Evolutionary conservation across 164 flowering plant species (phyloP).

Genomic region (Aristolochia contorta): DNA sequence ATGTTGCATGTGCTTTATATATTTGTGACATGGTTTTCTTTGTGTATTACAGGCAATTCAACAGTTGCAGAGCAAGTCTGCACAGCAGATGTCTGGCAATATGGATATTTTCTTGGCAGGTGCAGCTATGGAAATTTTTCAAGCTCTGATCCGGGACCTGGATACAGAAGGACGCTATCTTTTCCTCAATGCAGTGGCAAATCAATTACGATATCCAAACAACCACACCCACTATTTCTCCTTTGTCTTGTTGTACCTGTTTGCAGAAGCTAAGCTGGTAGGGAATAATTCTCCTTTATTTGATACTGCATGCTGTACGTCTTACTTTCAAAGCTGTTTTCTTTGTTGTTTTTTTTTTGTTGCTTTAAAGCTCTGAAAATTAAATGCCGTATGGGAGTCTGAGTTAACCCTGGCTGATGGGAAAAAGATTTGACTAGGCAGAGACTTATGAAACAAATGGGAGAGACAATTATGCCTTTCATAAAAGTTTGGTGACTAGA

Average conservation of each 20-base stretch:
- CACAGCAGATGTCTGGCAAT: constrained; percentile 26
- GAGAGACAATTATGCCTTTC: too few relatives aligned
- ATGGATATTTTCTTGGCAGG: constrained; percentile 51
- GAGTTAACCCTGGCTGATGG: too few relatives aligned
- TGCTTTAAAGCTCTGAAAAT: too few relatives aligned
- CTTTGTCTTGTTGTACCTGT: constrained; percentile 74
- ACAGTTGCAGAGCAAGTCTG: constrained; percentile 55
- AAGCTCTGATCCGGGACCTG: constrained; percentile 56
- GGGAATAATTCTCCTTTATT: too few relatives aligned
- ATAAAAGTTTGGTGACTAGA: too few relatives aligned
- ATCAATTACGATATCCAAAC: constrained; percentile 95
- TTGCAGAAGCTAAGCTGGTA: constrained; percentile 83
- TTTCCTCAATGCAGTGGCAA: constrained; percentile 88
- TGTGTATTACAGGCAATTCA: constrained; percentile 61
- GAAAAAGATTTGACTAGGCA: too few relatives aligned
- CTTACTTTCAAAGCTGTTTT: too few relatives aligned
- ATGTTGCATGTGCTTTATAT: too few relatives aligned
- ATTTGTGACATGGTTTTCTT: background rate
- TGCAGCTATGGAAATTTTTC: constrained; percentile 79
- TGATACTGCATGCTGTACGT: too few relatives aligned
- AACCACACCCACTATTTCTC: constrained; percentile 96
- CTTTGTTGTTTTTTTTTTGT: too few relatives aligned
- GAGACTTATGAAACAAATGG: too few relatives aligned
- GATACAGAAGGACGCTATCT: constrained; percentile 97
- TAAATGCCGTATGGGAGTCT: too few relatives aligned